These are phyloP conservation scores for Cercophora sp. DNA, from an alignment of 495 filamentous ascomycete species.

Conservation along the genomic window DNA sequence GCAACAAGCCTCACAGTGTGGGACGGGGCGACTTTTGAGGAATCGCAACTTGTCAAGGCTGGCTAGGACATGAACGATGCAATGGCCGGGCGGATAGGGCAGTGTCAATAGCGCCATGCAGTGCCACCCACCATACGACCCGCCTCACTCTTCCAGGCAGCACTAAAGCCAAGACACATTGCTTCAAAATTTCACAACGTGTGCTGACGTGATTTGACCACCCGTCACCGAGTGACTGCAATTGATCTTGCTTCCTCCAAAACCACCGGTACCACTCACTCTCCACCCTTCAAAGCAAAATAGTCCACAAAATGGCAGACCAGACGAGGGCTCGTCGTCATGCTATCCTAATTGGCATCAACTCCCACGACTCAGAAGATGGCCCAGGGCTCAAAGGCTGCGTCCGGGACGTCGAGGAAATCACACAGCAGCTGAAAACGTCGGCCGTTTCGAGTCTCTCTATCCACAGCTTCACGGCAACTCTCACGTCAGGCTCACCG, in stretches of 20 bases:
- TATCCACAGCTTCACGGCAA: background rate
- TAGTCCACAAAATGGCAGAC: background rate
- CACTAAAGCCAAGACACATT: background rate
- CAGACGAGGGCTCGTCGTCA: background rate
- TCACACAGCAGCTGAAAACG: background rate
- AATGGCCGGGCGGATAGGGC: background rate
- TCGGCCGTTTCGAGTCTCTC: background rate
- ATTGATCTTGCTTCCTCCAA: too few relatives aligned
- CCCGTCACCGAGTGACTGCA: too few relatives aligned
- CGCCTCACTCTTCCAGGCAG: background rate
- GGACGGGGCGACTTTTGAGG: background rate
- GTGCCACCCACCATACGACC: background rate
- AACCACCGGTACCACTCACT: too few relatives aligned
- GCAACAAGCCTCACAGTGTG: background rate
- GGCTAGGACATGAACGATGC: background rate
- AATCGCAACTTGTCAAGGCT: background rate
- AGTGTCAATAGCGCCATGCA: background rate
- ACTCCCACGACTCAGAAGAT: background rate
- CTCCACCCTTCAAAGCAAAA: background rate
- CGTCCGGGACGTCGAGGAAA: background rate
- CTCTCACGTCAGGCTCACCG: background rate
- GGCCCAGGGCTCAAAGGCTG: background rate
- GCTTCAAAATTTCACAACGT: too few relatives aligned
- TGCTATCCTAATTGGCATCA: background rate
- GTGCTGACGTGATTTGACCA: background rate